Percentiles rank a stretch among this genome's conserved stretches.
phyloP scores from a whole-genome alignment of 2,329 filamentous ascomycete species.

The Blumeria graminis region DNA sequence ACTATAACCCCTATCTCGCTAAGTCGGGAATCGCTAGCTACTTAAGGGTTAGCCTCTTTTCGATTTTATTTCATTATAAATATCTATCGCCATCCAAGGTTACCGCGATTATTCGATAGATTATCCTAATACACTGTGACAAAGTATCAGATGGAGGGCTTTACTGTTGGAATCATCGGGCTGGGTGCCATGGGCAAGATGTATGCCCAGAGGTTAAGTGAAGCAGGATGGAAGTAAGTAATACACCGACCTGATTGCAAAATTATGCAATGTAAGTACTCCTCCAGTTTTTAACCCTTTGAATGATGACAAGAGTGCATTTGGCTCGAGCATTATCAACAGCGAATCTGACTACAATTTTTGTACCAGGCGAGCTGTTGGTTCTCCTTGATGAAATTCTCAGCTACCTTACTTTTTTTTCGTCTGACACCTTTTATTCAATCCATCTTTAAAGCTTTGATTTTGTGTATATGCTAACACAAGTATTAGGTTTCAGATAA shows the following conservation, averaged over 20 bases:
- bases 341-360: slow-evolving; percentile 43
- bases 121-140: too few relatives aligned
- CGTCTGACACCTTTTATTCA: slow-evolving; percentile 40
- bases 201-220: slow-evolving; percentile 74
- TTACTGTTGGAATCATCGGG: slow-evolving; percentile 79
- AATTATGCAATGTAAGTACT: background rate
- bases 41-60: too few relatives aligned
- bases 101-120: too few relatives aligned
- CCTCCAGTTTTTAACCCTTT: background rate
- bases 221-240: slow-evolving; percentile 84
- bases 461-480: too few relatives aligned
- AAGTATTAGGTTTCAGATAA: too few relatives aligned
- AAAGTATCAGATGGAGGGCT: slow-evolving; percentile 19
- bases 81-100: too few relatives aligned
- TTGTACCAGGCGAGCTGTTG: slow-evolving; percentile 37
- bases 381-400: slow-evolving; percentile 94
- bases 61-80: too few relatives aligned
- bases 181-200: slow-evolving; percentile 99
- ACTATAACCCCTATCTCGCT: too few relatives aligned
- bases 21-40: too few relatives aligned
- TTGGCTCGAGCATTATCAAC: slow-evolving; percentile 95
- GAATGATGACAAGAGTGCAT: slow-evolving; percentile 99
- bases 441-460: background rate
- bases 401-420: slow-evolving; percentile 80
- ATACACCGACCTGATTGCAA: background rate